Conservation (phyloP, 805 yeast species). For the Debaryomyces maramus region DNA sequence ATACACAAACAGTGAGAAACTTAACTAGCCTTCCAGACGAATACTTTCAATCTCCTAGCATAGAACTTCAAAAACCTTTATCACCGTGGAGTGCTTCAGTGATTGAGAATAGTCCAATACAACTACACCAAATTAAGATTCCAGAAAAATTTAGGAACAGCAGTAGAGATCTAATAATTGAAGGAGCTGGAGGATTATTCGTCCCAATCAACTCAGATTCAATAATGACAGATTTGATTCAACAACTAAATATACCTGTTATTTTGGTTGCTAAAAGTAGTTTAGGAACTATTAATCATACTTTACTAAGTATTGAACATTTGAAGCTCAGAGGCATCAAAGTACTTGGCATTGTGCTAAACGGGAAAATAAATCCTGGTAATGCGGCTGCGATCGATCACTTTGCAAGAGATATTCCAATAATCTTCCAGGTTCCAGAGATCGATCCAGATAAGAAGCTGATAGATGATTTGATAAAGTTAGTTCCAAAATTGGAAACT, state of each 20-base stretch:
- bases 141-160: slow-evolving; percentile 12
- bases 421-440: slow-evolving; percentile 14
- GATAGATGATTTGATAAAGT: slow-evolving; percentile 2
- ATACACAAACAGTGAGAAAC: slow-evolving; percentile 16
- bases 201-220: slow-evolving; percentile 24
- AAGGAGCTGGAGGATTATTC: slow-evolving; percentile 30
- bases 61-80: slow-evolving; percentile 20
- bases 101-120: slow-evolving; percentile 14
- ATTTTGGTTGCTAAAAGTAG: slow-evolving; percentile 27
- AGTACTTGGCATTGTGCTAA: slow-evolving; percentile 21
- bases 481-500: slow-evolving; percentile 2
- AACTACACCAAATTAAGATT: slow-evolving; percentile 11
- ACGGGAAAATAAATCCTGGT: slow-evolving; percentile 20
- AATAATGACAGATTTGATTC: slow-evolving; percentile 23
- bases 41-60: slow-evolving; percentile 13
- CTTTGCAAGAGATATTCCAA: slow-evolving; percentile 15
- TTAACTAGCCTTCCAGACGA: slow-evolving; percentile 10
- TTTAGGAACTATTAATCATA: slow-evolving; percentile 30
- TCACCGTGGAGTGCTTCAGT: slow-evolving; percentile 28
- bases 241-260: slow-evolving; percentile 16
- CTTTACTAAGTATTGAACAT: slow-evolving; percentile 24
- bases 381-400: slow-evolving; percentile 16
- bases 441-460: neutral
- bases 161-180: slow-evolving; percentile 18
- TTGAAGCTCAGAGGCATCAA: slow-evolving; percentile 16